These are phyloP conservation scores for Barbatosphaeria neglecta DNA, from an alignment of 495 filamentous ascomycete genomes.

Conservation along the genomic window DNA sequence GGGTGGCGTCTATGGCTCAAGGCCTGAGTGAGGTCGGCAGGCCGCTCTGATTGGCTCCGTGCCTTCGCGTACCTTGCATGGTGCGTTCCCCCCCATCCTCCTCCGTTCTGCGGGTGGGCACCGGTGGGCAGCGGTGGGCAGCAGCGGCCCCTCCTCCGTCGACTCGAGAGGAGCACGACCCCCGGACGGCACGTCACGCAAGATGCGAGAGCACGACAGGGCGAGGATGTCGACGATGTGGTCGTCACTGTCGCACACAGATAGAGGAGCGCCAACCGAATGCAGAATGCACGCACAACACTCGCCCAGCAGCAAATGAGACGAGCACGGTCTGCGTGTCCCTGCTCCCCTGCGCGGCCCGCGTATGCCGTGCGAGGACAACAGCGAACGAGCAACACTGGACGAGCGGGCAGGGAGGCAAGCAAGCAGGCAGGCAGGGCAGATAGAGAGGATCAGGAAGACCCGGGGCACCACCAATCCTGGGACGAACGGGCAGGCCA, in stretches of 20 bases:
- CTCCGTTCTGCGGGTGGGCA: too few relatives aligned
- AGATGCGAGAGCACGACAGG: not conserved
- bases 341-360: not conserved
- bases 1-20: not conserved
- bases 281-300: too few relatives aligned
- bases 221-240: not conserved
- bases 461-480: too few relatives aligned
- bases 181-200: not conserved
- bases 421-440: not conserved
- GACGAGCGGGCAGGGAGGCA: too few relatives aligned
- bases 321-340: too few relatives aligned
- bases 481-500: too few relatives aligned
- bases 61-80: conserved; percentile 1
- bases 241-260: not conserved
- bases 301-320: not conserved
- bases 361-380: not conserved
- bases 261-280: too few relatives aligned
- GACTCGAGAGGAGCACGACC: not conserved
- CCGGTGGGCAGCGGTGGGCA: not conserved
- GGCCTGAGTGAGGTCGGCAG: not conserved
- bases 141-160: not conserved
- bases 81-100: not conserved
- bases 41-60: not conserved
- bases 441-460: not conserved
- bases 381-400: too few relatives aligned